These are phyloP conservation scores for Phytophthora agathidicida DNA, from an alignment of 352 stramenopile genomes.

Conservation along the genomic window DNA sequence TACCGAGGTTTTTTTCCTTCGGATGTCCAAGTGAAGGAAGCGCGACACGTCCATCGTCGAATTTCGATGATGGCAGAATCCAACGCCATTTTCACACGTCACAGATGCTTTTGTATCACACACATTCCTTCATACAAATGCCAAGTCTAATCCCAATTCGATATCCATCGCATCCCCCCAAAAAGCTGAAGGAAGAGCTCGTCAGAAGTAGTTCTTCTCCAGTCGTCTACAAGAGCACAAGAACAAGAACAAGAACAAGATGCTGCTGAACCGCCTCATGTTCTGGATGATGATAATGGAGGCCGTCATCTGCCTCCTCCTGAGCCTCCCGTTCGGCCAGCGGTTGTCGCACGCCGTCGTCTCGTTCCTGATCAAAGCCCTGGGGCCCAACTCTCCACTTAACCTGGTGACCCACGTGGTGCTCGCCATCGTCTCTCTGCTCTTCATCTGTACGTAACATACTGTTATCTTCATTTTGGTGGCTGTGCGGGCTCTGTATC, in stretches of 20 bases:
- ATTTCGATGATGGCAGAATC: no score
- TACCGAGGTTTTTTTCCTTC: no score
- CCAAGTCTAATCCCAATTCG: conserved; percentile 8
- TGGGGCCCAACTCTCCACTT: conserved; percentile 55
- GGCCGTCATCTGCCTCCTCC: conserved; percentile 48
- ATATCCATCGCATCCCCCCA: conserved; percentile 5
- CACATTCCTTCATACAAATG: conserved; percentile 16
- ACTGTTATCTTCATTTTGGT: neutral
- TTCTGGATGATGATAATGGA: conserved; percentile 65
- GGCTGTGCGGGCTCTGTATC: neutral
- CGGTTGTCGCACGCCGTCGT: conserved; percentile 56
- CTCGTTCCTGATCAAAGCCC: conserved; percentile 52
- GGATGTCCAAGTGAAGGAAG: no score
- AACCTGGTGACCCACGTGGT: conserved; percentile 53
- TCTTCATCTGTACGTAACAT: conserved; percentile 76
- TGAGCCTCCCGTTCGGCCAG: conserved; percentile 70
- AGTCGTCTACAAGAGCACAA: neutral
- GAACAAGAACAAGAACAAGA: conserved; percentile 17
- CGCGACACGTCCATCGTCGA: no score
- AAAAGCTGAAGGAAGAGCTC: no score
- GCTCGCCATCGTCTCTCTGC: conserved; percentile 63
- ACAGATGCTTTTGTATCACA: conserved; percentile 8
- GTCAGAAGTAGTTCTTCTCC: no score
- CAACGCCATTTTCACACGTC: conserved; percentile 11
- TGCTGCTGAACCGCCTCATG: conserved; percentile 62